Percentiles rank a stretch among this genome's conserved stretches.
Conservation (phyloP, 1,139 yeast genomes). For the Yamadazyma taylorii region DNA sequence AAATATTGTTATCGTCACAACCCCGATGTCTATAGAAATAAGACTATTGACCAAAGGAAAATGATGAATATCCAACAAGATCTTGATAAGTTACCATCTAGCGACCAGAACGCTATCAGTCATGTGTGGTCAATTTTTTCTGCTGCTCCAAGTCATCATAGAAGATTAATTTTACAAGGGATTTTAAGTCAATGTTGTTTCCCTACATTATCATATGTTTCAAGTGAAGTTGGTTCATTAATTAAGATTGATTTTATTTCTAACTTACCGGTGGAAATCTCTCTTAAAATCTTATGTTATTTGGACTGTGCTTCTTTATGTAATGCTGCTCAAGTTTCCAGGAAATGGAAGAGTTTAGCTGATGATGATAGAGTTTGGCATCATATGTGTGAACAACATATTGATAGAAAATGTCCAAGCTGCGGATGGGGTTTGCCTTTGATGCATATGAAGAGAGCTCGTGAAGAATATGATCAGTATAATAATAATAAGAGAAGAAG, state of each 20-base stretch:
- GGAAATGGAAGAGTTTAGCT: conserved; percentile 82
- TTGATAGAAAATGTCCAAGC: conserved; percentile 93
- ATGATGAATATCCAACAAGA: conserved; percentile 62
- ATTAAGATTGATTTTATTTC: conserved; percentile 87
- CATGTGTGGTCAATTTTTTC: conserved; percentile 80
- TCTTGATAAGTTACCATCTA: conserved; percentile 56
- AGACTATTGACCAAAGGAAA: conserved; percentile 64
- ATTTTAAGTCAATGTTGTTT: conserved; percentile 88
- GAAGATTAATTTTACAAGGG: conserved; percentile 80
- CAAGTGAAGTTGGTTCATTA: conserved; percentile 74
- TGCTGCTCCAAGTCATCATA: conserved; percentile 66
- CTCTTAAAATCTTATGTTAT: conserved; percentile 81
- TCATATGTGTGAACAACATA: conserved; percentile 97
- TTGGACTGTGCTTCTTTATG: conserved; percentile 90
- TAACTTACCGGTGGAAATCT: conserved; percentile 80
- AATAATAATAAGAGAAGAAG: conserved; percentile 31
- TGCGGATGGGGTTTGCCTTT: conserved; percentile 99
- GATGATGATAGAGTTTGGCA: conserved; percentile 98
- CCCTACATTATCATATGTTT: conserved; percentile 83
- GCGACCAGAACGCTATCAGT: conserved; percentile 69
- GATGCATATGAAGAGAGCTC: conserved; percentile 76
- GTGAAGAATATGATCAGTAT: conserved; percentile 41
- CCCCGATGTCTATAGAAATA: conserved; percentile 76
- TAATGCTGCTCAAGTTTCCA: conserved; percentile 88
- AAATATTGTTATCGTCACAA: conserved; percentile 88